Conservation (phyloP, 495 filamentous ascomycete species). For the Penicillium bialowiezense region DNA sequence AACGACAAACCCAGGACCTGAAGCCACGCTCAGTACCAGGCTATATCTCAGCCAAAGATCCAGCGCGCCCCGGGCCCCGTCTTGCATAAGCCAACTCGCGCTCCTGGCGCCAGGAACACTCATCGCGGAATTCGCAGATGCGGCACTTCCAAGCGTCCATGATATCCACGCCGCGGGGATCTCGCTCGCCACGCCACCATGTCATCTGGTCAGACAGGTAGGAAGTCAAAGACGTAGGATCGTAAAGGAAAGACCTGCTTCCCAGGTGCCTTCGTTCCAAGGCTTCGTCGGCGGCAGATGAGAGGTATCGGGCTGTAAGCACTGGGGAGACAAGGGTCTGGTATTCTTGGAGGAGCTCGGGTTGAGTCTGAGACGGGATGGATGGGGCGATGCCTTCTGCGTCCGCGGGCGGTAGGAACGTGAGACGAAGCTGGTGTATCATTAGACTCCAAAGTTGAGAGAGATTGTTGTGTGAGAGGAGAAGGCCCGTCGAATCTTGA, state of each 20-base stretch:
- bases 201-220: constrained; percentile 69
- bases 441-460: constrained; percentile 63
- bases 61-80: constrained; percentile 19
- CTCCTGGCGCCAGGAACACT: constrained; percentile 60
- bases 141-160: constrained; percentile 91
- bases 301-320: constrained; percentile 44
- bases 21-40: not conserved
- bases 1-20: not conserved
- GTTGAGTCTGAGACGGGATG: constrained; percentile 51
- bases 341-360: constrained; percentile 56
- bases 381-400: constrained; percentile 29
- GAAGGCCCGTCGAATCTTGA: constrained; percentile 51
- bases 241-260: constrained; percentile 65
- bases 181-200: constrained; percentile 85
- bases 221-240: constrained; percentile 54
- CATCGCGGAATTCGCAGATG: constrained; percentile 60
- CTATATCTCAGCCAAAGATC: constrained; percentile 14
- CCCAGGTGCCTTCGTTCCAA: constrained; percentile 55
- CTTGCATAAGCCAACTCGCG: constrained; percentile 45
- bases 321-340: constrained; percentile 44
- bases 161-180: constrained; percentile 75
- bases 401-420: constrained; percentile 48
- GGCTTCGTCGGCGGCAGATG: constrained; percentile 29
- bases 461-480: constrained; percentile 60
- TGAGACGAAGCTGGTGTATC: constrained; percentile 60